Conservation (phyloP, 805 yeast genomes). For the Yarrowia sp. region DNA sequence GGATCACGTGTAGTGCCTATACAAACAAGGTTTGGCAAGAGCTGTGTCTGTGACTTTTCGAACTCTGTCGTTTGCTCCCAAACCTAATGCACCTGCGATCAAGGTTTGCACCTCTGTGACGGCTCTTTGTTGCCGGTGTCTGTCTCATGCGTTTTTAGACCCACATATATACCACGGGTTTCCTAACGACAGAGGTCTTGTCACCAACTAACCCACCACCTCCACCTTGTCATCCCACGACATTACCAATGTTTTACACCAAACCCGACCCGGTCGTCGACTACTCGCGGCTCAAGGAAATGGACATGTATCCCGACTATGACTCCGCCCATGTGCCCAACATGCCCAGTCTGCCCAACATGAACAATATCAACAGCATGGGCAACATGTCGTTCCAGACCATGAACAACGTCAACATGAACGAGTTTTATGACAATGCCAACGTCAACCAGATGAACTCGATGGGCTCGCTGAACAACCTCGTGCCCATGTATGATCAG, state of each 20-base stretch:
- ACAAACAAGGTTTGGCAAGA: slow-evolving; percentile 1
- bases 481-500: too few relatives aligned
- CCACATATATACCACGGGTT: slow-evolving; percentile 23
- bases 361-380: neutral
- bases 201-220: too few relatives aligned
- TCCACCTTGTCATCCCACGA: neutral
- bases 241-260: slow-evolving; percentile 6
- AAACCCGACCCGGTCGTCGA: slow-evolving; percentile 31
- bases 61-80: slow-evolving; percentile 14
- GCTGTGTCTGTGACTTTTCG: neutral
- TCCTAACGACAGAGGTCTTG: neutral
- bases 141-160: slow-evolving; percentile 29
- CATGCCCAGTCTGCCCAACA: neutral
- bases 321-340: neutral
- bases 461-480: too few relatives aligned
- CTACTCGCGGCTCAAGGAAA: slow-evolving; percentile 30
- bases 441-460: too few relatives aligned
- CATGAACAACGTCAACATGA: too few relatives aligned
- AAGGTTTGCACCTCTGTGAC: slow-evolving; percentile 3
- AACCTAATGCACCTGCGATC: slow-evolving; percentile 10
- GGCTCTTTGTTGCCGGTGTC: slow-evolving; percentile 5
- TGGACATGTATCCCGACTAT: slow-evolving; percentile 30
- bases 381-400: too few relatives aligned
- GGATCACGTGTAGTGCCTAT: slow-evolving; percentile 3
- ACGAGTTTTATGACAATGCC: too few relatives aligned